Conservation (phyloP, 352 stramenopile species). For the Thraustochytrium striatum region DNA sequence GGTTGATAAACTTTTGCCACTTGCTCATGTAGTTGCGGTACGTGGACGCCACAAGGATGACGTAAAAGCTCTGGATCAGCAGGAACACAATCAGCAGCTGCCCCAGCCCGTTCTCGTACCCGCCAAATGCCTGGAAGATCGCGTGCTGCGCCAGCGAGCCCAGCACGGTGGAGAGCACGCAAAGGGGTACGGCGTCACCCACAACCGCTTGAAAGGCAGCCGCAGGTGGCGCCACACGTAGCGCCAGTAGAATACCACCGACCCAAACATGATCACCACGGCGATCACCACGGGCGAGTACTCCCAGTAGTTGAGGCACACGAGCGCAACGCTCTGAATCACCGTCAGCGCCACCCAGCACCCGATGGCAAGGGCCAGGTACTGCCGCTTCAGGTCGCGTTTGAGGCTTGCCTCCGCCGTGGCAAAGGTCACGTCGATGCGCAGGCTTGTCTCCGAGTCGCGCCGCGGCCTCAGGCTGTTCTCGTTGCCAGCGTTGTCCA, state of each 20-base stretch:
- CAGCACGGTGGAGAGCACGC: not conserved
- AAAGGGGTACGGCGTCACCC: constrained; percentile 32
- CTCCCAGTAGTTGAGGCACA: constrained; percentile 37
- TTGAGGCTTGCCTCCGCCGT: constrained; percentile 36
- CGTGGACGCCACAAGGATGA: constrained; percentile 29
- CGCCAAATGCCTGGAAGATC: constrained; percentile 22
- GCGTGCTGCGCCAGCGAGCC: constrained; percentile 37
- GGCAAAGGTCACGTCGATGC: constrained; percentile 25
- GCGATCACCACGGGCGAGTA: constrained; percentile 38
- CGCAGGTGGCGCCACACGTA: constrained; percentile 32
- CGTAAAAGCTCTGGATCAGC: constrained; percentile 35
- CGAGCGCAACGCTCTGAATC: constrained; percentile 5
- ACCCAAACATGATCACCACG: constrained; percentile 1
- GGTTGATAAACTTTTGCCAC: constrained; percentile 39
- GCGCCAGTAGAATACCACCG: constrained; percentile 31
- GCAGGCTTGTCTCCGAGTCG: constrained; percentile 5
- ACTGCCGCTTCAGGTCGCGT: constrained; percentile 27
- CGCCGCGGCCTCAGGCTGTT: not conserved
- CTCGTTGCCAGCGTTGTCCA: not conserved
- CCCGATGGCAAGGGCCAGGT: constrained; percentile 33
- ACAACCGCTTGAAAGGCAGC: constrained; percentile 21
- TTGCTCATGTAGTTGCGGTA: constrained; percentile 38
- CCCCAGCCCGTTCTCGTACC: constrained; percentile 29
- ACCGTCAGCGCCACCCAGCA: constrained; percentile 39
- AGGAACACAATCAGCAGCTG: constrained; percentile 42